Base-by-base conservation (phyloP, 2,329 filamentous ascomycete species). In the Aspergillus flavus region DNA sequence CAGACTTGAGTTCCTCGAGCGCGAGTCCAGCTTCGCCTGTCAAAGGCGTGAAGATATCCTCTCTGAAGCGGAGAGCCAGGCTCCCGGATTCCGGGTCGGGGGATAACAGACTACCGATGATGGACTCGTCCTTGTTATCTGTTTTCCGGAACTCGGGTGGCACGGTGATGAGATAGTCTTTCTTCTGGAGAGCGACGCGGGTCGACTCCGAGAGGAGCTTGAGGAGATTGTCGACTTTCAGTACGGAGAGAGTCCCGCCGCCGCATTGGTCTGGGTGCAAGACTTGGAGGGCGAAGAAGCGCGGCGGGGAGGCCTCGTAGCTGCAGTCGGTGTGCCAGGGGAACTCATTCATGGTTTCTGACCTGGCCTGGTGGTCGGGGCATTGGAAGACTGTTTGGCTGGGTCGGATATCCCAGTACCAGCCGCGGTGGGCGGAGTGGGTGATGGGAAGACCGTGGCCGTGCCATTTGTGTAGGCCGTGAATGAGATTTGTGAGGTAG, bases 271-370 rank as follows among this genome's bases (percentile, higher is more conserved):
- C 80, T 16, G 75, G 73, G 16, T 75, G 78, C 0, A 82, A 73
- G 0, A 82, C 78, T 19, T 82, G 80, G 0, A 82, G 73, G 0
- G 79, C 80, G 52, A 82, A 81, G 55, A 74, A 81, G 4, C 76
- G 61, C 2, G 80, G 80, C 1, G 76, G 71, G 0, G 66, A 65
- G 1, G 72, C 58, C 54, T 82, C 80, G 55, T 82, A 82, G 64
- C 78, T 80, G 68, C 80, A 81, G 56, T 82, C 80, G 0, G 78
- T 82, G 56, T 82, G 80, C 80, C 80, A 82, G 0, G 80, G 76
- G 34, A 82, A 82, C 1, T 77, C 69, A 0, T 75, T 64, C 77
- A 79, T 81, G 1, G 80, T 82, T 63, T 82, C 80, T 0, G 77
- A 80, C 0, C 79, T 70, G 0, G 80, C 80, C 21, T 75, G 77